Percentiles rank a stretch among this genome's conserved stretches.
These are phyloP conservation scores for Hydnomerulius pinastri DNA, from an alignment of 768 basidiomycete genomes.

Conservation along the genomic window DNA sequence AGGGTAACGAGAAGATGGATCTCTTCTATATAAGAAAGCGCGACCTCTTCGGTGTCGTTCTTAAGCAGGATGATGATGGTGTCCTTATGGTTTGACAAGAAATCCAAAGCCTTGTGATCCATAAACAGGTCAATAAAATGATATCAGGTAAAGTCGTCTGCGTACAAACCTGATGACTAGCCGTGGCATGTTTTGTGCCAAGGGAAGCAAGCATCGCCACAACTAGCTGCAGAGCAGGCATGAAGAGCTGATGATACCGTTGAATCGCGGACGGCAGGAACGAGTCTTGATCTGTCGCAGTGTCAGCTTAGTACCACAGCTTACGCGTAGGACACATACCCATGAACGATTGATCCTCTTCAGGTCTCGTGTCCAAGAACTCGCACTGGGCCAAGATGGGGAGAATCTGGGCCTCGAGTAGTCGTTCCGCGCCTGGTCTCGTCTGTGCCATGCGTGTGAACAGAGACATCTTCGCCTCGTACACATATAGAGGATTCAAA, in stretches of 20 bases:
- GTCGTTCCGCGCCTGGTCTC: conserved; percentile 78
- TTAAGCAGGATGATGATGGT: conserved; percentile 83
- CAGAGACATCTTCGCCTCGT: conserved; percentile 92
- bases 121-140: background rate
- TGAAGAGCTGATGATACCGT: conserved; percentile 88
- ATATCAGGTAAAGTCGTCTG: background rate
- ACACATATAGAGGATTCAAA: conserved; percentile 89
- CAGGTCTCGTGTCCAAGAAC: conserved; percentile 83
- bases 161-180: conserved; percentile 62
- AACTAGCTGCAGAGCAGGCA: conserved; percentile 84
- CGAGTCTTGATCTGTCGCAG: conserved; percentile 66
- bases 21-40: conserved; percentile 73
- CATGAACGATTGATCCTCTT: conserved; percentile 79
- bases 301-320: background rate
- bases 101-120: conserved; percentile 64
- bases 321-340: conserved; percentile 45
- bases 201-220: conserved; percentile 77
- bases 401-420: conserved; percentile 78
- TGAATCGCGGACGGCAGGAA: conserved; percentile 87
- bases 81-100: conserved; percentile 80
- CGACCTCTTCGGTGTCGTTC: conserved; percentile 63
- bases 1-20: conserved; percentile 77
- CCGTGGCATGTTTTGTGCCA: conserved; percentile 65
- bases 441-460: conserved; percentile 84
- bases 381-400: conserved; percentile 80